Base-by-base conservation (phyloP, 1,284 basidiomycete species). In the Phylloboletellus chloephorus region DNA sequence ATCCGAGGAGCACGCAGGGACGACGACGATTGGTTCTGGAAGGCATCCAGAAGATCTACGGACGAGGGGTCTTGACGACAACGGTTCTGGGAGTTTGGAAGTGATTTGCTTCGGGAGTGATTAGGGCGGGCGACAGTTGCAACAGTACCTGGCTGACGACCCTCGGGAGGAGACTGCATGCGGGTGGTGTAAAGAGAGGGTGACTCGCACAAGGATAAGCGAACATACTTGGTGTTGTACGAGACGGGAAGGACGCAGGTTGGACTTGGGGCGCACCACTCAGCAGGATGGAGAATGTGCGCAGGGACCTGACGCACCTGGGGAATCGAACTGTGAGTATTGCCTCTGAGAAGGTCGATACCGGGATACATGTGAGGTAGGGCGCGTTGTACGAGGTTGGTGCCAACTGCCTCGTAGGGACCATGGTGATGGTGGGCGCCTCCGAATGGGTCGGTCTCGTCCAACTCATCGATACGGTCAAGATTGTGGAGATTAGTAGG, bases 401-500 rank as follows among this genome's bases (percentile, higher is more conserved):
- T 42, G 15, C 39, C 43, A 35, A 71, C 68, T 3, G 72, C 77
- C 51, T 88, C 81, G 52, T 86, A 87, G 16, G 81, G 82, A 0
- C 82, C 77, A 31, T 66, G 67, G 49, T 85, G 79, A 55, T 86
- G 83, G 48, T 80, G 64, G 11, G 67, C 60, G 12, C 70, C 47
- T 3, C 82, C 82, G 41, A 78, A 67, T 3, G 82, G 80, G 55
- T 77, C 80, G 10, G 74, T 74, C 56, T 84, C 81, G 53, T 88
- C 84, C 28, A 87, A 60, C 57, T 85, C 80, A 52, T 87, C 83
- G 46, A 87, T 81, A 20, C 71, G 70, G 61, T 86, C 84, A 35
- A 87, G 67, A 41, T 75, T 70, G 51, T 52, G 65, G 44, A 47
- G 60, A 31, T 52, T 58, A 23, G 60, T 58, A 11, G 63, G 36